Evolutionary conservation across 116 monocot genomes (phyloP).

Genomic region (Iris pallida): DNA sequence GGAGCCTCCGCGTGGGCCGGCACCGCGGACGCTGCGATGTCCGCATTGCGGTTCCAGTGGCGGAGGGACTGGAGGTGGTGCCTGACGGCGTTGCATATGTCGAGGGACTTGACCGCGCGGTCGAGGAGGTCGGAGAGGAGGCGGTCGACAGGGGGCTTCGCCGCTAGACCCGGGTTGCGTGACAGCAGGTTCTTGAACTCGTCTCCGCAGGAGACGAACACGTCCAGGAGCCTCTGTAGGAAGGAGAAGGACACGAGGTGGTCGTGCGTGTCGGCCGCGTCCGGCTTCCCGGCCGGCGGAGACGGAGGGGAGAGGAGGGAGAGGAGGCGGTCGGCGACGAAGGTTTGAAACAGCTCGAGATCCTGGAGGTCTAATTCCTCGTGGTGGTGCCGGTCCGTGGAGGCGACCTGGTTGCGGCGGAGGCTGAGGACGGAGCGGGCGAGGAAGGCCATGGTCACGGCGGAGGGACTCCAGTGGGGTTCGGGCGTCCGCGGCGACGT

Average conservation of each 20-base stretch:
- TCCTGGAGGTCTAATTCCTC: conserved; percentile 12
- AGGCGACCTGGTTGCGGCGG: conserved; percentile 38
- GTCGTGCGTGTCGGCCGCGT: neutral
- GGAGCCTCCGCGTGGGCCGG: neutral
- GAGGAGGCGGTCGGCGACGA: conserved; percentile 28
- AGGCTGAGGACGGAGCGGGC: too few species aligned
- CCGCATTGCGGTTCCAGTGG: conserved; percentile 34
- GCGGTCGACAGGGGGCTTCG: conserved; percentile 29
- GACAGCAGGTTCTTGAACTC: conserved; percentile 31
- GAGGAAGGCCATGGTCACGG: conserved; percentile 6
- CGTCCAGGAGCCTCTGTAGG: conserved; percentile 41
- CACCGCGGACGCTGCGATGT: conserved; percentile 37
- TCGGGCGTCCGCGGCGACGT: neutral
- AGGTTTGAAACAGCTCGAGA: too few species aligned
- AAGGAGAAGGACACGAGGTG: conserved; percentile 26
- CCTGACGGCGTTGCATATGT: conserved; percentile 42
- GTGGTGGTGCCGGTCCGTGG: conserved; percentile 26
- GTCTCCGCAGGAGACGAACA: conserved; percentile 27
- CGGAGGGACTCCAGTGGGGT: conserved; percentile 1
- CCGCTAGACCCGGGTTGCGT: conserved; percentile 1
- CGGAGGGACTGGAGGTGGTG: conserved; percentile 28
- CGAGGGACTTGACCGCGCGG: conserved; percentile 44
- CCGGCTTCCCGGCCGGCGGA: neutral
- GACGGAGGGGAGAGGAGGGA: conserved; percentile 6
- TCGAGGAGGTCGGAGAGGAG: conserved; percentile 40